A percentile compares a stretch with the other conserved stretches of the same genome.
Conservation (phyloP, 1,139 yeast species). For the Trichomonascaceae sp. region DNA sequence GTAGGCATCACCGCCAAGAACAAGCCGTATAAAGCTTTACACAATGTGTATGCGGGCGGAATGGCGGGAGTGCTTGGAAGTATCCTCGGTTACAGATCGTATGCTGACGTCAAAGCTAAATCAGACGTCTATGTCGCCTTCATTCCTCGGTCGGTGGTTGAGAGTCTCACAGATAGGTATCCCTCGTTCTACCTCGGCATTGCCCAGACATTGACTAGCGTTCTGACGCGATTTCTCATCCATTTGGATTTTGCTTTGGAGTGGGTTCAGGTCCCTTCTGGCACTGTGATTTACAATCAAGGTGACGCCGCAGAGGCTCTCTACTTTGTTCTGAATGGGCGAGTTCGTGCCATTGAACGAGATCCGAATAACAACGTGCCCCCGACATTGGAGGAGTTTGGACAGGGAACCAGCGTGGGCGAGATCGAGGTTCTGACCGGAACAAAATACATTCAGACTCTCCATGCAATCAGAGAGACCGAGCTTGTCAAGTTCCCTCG, state of each 20-base stretch:
- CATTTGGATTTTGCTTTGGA: constrained; percentile 85
- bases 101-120: constrained; percentile 53
- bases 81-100: constrained; percentile 65
- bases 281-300: constrained; percentile 64
- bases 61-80: constrained; percentile 81
- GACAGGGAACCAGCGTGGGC: constrained; percentile 91
- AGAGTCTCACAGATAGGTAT: constrained; percentile 56
- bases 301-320: constrained; percentile 88
- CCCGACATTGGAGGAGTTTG: constrained; percentile 60
- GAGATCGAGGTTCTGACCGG: constrained; percentile 92
- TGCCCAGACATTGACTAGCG: constrained; percentile 56
- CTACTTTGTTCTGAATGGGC: constrained; percentile 80
- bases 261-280: constrained; percentile 87
- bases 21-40: constrained; percentile 31
- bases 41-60: constrained; percentile 62
- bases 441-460: constrained; percentile 53
- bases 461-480: constrained; percentile 84
- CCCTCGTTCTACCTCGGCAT: constrained; percentile 66
- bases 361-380: constrained; percentile 19
- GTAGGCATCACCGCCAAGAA: constrained; percentile 32
- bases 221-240: constrained; percentile 53
- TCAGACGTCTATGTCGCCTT: constrained; percentile 58
- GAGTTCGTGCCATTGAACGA: constrained; percentile 53
- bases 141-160: constrained; percentile 49
- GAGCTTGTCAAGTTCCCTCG: constrained; percentile 91